Conservation (phyloP, 1,284 basidiomycete species). For the Puccinia horiana region DNA sequence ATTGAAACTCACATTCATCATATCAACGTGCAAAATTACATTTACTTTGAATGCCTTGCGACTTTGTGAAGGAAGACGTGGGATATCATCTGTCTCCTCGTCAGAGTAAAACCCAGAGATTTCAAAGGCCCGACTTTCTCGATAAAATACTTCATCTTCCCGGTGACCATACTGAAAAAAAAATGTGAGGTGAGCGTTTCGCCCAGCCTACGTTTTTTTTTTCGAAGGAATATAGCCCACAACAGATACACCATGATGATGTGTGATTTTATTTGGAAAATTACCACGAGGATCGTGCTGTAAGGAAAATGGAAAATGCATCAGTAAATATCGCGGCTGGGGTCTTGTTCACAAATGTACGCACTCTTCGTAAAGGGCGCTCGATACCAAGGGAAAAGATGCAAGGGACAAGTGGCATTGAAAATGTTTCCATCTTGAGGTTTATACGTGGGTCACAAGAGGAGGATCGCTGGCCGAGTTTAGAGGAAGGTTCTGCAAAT, state of each 20-base stretch:
- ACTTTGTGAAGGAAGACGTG: background rate
- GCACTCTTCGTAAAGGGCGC: background rate
- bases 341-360: background rate
- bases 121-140: background rate
- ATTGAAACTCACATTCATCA: background rate
- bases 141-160: background rate
- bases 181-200: background rate
- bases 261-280: background rate
- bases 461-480: background rate
- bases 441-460: background rate
- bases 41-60: background rate
- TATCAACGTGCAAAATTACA: background rate
- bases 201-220: background rate
- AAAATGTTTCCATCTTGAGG: background rate
- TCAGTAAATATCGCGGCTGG: background rate
- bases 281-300: background rate
- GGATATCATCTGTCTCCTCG: constrained; percentile 18
- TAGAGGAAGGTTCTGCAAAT: background rate
- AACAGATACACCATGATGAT: background rate
- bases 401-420: background rate
- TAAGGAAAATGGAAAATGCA: background rate
- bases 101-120: constrained; percentile 28
- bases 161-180: background rate
- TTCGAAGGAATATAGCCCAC: background rate
- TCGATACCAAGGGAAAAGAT: background rate